phyloP scores from a whole-genome alignment of 1,284 basidiomycete species.

The Trichosporon inkin region DNA sequence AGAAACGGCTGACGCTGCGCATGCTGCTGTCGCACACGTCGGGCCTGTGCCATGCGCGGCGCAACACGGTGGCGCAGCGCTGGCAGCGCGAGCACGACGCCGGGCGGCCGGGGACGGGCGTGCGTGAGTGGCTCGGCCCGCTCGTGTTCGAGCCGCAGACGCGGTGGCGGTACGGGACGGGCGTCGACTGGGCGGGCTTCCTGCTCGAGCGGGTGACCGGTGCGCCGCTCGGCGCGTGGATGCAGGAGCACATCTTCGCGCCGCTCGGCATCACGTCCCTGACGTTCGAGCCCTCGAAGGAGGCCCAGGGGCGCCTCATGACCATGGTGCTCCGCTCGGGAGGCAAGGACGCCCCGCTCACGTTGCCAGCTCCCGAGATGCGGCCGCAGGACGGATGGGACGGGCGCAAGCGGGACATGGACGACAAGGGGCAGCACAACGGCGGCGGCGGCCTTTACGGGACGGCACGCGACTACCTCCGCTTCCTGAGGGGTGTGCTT shows the following conservation, averaged over 20 bases:
- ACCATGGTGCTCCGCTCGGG: slow-evolving; percentile 11
- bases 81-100: slow-evolving; percentile 9
- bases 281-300: slow-evolving; percentile 32
- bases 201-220: slow-evolving; percentile 21
- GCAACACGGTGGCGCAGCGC: slow-evolving; percentile 5
- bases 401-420: slow-evolving; percentile 7
- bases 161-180: slow-evolving; percentile 16
- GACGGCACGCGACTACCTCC: slow-evolving; percentile 20
- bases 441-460: slow-evolving; percentile 27
- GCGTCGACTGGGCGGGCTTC: slow-evolving; percentile 23
- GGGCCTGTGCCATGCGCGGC: slow-evolving; percentile 11
- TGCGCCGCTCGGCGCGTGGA: slow-evolving; percentile 15
- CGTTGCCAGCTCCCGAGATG: not conserved
- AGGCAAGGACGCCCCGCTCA: not conserved
- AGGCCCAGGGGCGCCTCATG: slow-evolving; percentile 20
- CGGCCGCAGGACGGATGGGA: slow-evolving; percentile 1
- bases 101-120: not conserved
- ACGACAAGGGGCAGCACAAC: not conserved
- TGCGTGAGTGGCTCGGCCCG: slow-evolving; percentile 16
- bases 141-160: slow-evolving; percentile 26
- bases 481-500: slow-evolving; percentile 21
- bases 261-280: slow-evolving; percentile 34
- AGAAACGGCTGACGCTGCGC: slow-evolving; percentile 35
- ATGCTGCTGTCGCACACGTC: slow-evolving; percentile 39
- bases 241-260: slow-evolving; percentile 37